These are phyloP conservation scores for Tuber brumale DNA, from an alignment of 495 filamentous ascomycete genomes.

Conservation along the genomic window DNA sequence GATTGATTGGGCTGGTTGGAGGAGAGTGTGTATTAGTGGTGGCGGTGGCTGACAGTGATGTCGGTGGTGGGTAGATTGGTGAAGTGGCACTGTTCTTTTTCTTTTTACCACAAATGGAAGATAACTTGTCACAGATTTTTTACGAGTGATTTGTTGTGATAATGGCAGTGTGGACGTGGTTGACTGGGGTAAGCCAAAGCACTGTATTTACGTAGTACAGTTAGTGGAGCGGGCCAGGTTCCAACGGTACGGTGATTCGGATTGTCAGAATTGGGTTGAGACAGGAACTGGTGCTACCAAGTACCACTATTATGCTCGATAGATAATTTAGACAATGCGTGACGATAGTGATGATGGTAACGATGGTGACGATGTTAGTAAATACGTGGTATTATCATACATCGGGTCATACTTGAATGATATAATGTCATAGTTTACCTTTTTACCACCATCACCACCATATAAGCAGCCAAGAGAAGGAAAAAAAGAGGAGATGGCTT, in stretches of 20 bases:
- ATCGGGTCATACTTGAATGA: not conserved
- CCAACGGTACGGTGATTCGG: not conserved
- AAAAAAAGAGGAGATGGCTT: not conserved
- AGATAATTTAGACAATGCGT: not conserved
- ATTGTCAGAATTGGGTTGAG: not conserved
- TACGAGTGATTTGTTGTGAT: not conserved
- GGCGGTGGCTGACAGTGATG: not conserved
- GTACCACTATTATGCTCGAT: not conserved
- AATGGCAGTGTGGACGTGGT: not conserved
- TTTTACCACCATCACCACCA: not conserved
- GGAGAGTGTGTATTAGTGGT: not conserved
- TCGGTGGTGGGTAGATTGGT: not conserved
- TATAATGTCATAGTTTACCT: not conserved
- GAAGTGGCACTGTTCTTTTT: not conserved
- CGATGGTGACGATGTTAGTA: not conserved
- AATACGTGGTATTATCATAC: no score
- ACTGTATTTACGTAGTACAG: not conserved
- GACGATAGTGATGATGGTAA: not conserved
- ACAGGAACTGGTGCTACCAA: not conserved
- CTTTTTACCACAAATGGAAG: not conserved
- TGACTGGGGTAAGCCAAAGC: not conserved
- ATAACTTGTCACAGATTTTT: not conserved
- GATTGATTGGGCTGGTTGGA: conserved; percentile 13
- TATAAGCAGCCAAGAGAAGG: not conserved
- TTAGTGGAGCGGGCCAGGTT: not conserved